phyloP scores from a whole-genome alignment of 2,329 filamentous ascomycete species.

The Nigrospora sphaerica region DNA sequence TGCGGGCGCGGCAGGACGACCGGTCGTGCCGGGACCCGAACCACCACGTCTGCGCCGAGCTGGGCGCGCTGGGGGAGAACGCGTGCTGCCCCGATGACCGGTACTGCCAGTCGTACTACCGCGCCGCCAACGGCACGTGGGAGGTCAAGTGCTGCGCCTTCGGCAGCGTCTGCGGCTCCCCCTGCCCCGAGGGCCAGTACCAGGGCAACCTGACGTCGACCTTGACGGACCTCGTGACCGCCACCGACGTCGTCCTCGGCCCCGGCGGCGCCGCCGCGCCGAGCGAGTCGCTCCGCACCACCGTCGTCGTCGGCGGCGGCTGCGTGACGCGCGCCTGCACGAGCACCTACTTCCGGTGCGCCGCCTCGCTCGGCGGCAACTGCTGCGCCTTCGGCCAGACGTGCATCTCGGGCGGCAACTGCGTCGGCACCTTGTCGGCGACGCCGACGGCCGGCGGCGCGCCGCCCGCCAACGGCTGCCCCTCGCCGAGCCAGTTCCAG shows the following conservation, averaged over 20 bases:
- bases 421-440: constrained; percentile 20
- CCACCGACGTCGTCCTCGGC: constrained; percentile 17
- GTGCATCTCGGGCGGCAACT: constrained; percentile 30
- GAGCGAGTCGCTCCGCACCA: constrained; percentile 11
- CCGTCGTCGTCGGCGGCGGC: constrained; percentile 9
- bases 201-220: constrained; percentile 14
- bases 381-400: constrained; percentile 41
- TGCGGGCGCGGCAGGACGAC: constrained; percentile 1
- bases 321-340: constrained; percentile 13
- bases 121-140: constrained; percentile 16
- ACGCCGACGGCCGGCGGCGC: constrained; percentile 21
- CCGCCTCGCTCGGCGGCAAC: constrained; percentile 32
- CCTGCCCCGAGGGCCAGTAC: constrained; percentile 20
- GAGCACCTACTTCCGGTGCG: constrained; percentile 33
- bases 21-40: background rate
- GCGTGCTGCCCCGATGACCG: constrained; percentile 16
- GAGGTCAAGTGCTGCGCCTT: constrained; percentile 22
- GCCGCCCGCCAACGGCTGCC: constrained; percentile 33
- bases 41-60: constrained; percentile 2
- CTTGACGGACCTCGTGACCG: background rate
- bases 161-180: constrained; percentile 19
- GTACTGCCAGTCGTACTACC: constrained; percentile 3
- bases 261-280: constrained; percentile 9
- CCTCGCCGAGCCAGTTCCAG: constrained; percentile 30
- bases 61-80: background rate